A percentile compares a stretch with the other conserved stretches of the same genome.
Conservation (phyloP, 345 rosid genomes). For the Euphorbia tirucalli region DNA sequence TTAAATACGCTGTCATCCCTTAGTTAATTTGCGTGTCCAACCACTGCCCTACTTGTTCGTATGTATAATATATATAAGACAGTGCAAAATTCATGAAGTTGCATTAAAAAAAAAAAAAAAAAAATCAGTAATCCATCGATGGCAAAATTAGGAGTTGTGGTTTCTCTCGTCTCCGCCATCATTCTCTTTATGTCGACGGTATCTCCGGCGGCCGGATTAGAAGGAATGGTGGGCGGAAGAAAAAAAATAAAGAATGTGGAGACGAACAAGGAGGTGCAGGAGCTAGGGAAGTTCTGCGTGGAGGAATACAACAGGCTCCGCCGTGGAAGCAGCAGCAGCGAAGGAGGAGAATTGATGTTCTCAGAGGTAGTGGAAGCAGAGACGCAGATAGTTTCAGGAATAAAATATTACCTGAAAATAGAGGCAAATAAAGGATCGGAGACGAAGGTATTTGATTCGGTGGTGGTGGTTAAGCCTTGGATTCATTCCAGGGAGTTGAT, state of each 20-base stretch:
- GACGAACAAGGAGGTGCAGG: background rate
- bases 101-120: too few species aligned
- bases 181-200: too few species aligned
- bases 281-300: background rate
- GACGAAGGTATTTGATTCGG: background rate
- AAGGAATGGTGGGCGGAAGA: background rate
- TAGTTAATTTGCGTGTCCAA: conserved; percentile 40
- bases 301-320: background rate
- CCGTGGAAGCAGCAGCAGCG: background rate
- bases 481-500: background rate
- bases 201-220: background rate
- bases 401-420: background rate
- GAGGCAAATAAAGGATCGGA: background rate
- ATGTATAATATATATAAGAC: too few species aligned
- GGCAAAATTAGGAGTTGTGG: background rate
- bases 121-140: background rate
- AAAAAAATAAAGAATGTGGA: background rate
- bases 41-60: background rate
- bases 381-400: background rate
- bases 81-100: too few species aligned
- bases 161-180: background rate
- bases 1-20: too few species aligned
- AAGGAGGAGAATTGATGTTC: background rate
- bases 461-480: background rate
- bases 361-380: background rate